A percentile compares a stretch with the other conserved stretches of the same genome.
phyloP scores from a whole-genome alignment of 495 filamentous ascomycete species.

The Hypomontagnella submonticulosa region DNA sequence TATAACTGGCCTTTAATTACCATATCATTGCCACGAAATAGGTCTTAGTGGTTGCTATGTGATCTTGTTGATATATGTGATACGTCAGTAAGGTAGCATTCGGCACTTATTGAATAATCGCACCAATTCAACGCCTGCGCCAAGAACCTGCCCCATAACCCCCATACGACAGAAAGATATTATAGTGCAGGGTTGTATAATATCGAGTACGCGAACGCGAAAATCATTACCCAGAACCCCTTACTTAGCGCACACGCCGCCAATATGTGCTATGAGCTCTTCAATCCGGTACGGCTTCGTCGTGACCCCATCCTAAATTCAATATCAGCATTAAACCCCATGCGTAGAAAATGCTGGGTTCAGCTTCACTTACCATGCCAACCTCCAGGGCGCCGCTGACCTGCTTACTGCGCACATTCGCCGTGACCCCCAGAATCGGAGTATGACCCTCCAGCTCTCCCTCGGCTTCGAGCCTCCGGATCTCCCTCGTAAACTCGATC shows the following conservation, averaged over 20 bases:
- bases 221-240: background rate
- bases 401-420: slow-evolving; percentile 77
- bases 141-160: too few relatives aligned
- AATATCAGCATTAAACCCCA: slow-evolving; percentile 10
- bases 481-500: slow-evolving; percentile 71
- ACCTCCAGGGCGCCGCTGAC: slow-evolving; percentile 70
- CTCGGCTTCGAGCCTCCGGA: slow-evolving; percentile 69
- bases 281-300: slow-evolving; percentile 77
- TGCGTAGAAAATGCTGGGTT: too few relatives aligned
- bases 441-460: slow-evolving; percentile 64
- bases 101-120: too few relatives aligned
- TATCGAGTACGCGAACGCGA: too few relatives aligned
- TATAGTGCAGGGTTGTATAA: background rate
- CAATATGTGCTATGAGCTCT: slow-evolving; percentile 72
- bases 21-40: too few relatives aligned
- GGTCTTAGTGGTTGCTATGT: too few relatives aligned
- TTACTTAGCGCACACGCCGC: slow-evolving; percentile 36
- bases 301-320: slow-evolving; percentile 70
- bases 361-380: slow-evolving; percentile 67
- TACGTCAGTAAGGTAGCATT: too few relatives aligned
- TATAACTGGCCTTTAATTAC: too few relatives aligned
- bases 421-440: slow-evolving; percentile 81
- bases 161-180: background rate
- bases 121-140: too few relatives aligned
- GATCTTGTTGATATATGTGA: too few relatives aligned